A percentile compares a stretch with the other conserved stretches of the same genome.
These are phyloP conservation scores for Didymella keratinophila DNA, from an alignment of 2,329 filamentous ascomycete genomes.

Conservation along the genomic window DNA sequence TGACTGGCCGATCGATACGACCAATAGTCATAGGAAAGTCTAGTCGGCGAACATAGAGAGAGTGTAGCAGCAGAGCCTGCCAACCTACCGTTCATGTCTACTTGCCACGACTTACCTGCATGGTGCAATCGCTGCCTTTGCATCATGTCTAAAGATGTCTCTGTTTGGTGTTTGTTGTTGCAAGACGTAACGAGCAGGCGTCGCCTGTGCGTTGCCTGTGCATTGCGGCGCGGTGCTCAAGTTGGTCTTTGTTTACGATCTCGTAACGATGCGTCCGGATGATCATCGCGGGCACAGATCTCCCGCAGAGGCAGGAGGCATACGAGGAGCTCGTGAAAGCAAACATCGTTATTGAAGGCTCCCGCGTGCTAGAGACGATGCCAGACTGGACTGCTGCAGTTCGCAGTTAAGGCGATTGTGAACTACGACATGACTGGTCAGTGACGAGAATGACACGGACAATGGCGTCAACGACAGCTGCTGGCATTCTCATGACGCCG, in stretches of 20 bases:
- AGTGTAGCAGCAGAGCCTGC: background rate
- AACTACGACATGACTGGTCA: background rate
- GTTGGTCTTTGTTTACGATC: background rate
- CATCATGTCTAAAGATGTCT: background rate
- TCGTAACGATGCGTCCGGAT: background rate
- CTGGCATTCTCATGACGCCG: background rate
- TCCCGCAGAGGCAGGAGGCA: background rate
- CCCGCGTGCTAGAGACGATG: background rate
- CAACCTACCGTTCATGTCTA: background rate
- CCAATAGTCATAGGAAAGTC: background rate
- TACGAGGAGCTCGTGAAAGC: background rate
- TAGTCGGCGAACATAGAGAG: background rate
- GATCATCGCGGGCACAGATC: background rate
- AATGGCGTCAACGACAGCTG: background rate
- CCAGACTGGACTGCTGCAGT: background rate
- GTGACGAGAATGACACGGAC: background rate
- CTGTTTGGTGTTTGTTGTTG: background rate
- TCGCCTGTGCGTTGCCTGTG: background rate
- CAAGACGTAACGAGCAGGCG: background rate
- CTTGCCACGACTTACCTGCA: background rate
- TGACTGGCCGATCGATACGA: background rate
- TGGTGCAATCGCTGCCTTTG: background rate
- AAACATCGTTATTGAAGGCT: background rate
- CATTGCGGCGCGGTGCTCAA: background rate
- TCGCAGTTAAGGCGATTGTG: background rate